These are phyloP conservation scores for Elsinoe batatas DNA, from an alignment of 2,329 filamentous ascomycete species.

Conservation along the genomic window DNA sequence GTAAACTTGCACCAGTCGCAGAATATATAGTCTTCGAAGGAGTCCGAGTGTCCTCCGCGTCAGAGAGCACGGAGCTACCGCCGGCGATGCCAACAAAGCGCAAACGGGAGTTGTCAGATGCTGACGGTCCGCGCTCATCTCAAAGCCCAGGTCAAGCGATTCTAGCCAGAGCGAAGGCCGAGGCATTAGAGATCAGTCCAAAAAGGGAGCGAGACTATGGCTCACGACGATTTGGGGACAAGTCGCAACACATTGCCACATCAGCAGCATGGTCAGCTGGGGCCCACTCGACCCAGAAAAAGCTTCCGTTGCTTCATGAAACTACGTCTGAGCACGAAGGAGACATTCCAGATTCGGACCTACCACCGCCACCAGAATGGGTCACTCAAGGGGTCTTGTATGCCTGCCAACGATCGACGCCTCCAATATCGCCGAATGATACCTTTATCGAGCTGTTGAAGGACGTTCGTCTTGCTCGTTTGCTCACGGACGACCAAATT, in stretches of 20 bases:
- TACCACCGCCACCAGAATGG: constrained; percentile 63
- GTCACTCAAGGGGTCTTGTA: constrained; percentile 55
- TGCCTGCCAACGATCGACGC: constrained; percentile 72
- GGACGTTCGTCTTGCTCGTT: constrained; percentile 61
- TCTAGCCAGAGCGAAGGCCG: constrained; percentile 44
- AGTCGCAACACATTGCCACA: constrained; percentile 21
- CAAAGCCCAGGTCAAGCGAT: constrained; percentile 24
- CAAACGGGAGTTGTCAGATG: neutral
- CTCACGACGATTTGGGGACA: constrained; percentile 27
- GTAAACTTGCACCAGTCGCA: constrained; percentile 36
- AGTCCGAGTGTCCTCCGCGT: constrained; percentile 25
- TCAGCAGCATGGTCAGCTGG: constrained; percentile 12
- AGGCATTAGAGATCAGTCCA: constrained; percentile 17
- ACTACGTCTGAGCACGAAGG: constrained; percentile 72
- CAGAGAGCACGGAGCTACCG: constrained; percentile 26
- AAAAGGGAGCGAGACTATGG: constrained; percentile 11
- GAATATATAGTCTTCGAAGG: constrained; percentile 45
- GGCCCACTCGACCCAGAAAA: constrained; percentile 12
- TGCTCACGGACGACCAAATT: constrained; percentile 63
- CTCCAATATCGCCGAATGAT: constrained; percentile 59
- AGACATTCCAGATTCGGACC: constrained; percentile 29
- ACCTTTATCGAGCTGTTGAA: constrained; percentile 64
- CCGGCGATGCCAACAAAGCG: constrained; percentile 10
- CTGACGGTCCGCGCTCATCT: constrained; percentile 18
- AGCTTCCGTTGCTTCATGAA: constrained; percentile 49